Percentiles rank a stretch among this genome's conserved stretches.
These are phyloP conservation scores for Auriscalpium microsporum DNA, from an alignment of 768 basidiomycete genomes.

Conservation along the genomic window DNA sequence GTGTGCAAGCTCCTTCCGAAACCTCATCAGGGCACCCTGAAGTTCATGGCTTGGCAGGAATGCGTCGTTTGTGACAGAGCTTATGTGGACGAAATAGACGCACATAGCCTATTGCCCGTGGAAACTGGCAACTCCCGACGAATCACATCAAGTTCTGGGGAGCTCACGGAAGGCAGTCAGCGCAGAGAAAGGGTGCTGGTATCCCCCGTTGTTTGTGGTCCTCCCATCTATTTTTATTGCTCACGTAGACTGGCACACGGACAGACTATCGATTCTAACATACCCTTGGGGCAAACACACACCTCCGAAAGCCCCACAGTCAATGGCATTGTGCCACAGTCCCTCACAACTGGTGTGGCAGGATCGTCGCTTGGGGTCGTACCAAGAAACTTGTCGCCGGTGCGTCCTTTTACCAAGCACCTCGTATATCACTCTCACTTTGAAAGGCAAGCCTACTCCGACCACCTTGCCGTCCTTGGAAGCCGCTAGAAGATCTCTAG, in stretches of 20 bases:
- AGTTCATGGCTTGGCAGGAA: conserved; percentile 4
- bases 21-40: neutral
- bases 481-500: conserved; percentile 1
- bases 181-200: neutral
- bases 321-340: too few species aligned
- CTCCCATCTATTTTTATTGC: neutral
- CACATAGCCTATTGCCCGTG: neutral
- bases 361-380: too few species aligned
- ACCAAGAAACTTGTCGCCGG: too few species aligned
- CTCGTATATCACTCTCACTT: too few species aligned
- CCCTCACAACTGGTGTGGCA: too few species aligned
- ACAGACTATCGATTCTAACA: neutral
- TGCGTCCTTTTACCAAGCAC: too few species aligned
- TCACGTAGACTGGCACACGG: neutral
- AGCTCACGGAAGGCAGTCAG: too few species aligned
- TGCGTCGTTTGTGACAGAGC: conserved; percentile 15
- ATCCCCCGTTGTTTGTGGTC: conserved; percentile 1
- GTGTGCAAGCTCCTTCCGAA: conserved; percentile 27
- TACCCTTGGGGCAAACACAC: neutral
- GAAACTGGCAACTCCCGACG: too few species aligned
- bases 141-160: too few species aligned
- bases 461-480: too few species aligned
- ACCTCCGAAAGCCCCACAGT: too few species aligned
- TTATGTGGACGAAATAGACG: conserved; percentile 7
- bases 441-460: too few species aligned